These are phyloP conservation scores for Primulina huaijiensis DNA, from an alignment of 257 asterid species.

Conservation along the genomic window DNA sequence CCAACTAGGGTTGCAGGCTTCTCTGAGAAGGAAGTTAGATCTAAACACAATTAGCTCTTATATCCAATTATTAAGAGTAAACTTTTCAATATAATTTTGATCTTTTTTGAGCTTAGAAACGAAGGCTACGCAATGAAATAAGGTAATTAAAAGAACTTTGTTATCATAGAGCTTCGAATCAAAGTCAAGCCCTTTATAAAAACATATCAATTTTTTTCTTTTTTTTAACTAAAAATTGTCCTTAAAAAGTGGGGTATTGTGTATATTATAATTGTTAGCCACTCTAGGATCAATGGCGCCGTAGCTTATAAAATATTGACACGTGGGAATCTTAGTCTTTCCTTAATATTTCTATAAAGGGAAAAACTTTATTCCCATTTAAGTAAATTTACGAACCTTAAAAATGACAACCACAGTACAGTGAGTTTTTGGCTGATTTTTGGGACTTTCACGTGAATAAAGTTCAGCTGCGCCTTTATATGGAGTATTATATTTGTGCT, in stretches of 20 bases:
- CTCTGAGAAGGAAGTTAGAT: slow-evolving; percentile 22
- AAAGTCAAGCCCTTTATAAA: slow-evolving; percentile 41
- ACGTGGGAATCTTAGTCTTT: slow-evolving; percentile 42
- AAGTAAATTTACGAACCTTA: slow-evolving; percentile 40
- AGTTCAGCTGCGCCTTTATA: slow-evolving; percentile 6
- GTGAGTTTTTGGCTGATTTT: slow-evolving; percentile 16
- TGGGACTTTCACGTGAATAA: slow-evolving; percentile 16
- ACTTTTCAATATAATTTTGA: not conserved
- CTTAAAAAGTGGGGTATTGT: slow-evolving; percentile 8
- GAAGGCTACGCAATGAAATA: slow-evolving; percentile 21
- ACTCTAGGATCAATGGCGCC: slow-evolving; percentile 35
- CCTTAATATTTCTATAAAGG: slow-evolving; percentile 40
- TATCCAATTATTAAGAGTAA: not conserved
- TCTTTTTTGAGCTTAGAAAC: slow-evolving; percentile 18
- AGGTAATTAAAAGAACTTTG: slow-evolving; percentile 5
- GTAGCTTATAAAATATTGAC: slow-evolving; percentile 44
- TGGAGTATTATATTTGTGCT: not conserved
- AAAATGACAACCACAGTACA: slow-evolving; percentile 30
- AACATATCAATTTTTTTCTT: slow-evolving; percentile 14
- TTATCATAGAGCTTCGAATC: slow-evolving; percentile 18
- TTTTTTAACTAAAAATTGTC: not conserved
- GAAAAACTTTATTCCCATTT: slow-evolving; percentile 42
- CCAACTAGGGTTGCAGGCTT: slow-evolving; percentile 32
- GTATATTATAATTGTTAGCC: slow-evolving; percentile 14
- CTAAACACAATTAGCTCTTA: slow-evolving; percentile 21